Evolutionary conservation across 1,284 basidiomycete species (phyloP), one percentile per base, ranked within the genome.

Genomic region (Malassezia globosa): DNA sequence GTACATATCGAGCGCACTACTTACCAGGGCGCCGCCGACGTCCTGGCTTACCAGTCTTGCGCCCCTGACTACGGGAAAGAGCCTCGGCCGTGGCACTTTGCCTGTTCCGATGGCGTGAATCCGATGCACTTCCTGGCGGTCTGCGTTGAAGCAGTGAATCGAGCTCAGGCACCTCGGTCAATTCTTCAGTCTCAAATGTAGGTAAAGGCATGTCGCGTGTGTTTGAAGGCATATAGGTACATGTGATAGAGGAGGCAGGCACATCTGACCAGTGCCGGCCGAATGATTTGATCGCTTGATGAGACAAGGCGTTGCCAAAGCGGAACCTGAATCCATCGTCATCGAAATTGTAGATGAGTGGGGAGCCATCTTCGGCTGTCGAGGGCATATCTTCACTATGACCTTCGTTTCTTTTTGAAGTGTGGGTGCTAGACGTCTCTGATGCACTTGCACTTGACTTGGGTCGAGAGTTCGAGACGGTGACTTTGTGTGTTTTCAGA

Each of bases 401-500:
- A n/a, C 22, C 27, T 19, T 26, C 4, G 5, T 33, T 18, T 10
- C 26, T 29, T 11, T 21, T 21, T 3, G 11, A 23, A 8, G 7
- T 18, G 8, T 18, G 7, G 16, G 35, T 7, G 10, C 7, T 2
- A 16, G 6, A 19, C 18, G 13, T 23, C n/a, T n/a, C n/a, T n/a
- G n/a, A 10, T 23, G 37, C 19, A 21, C 10, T n/a, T 14, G 31
- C 27, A 4, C 41, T 41, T 22, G 46, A 29, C 29, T 14, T 41
- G 23, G 16, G 40, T 50, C n/a, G n/a, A 16, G 35, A 10, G 7
- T 23, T 36, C n/a, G 42, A 18, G 19, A 37, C 39, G 13, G 50
- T 52, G 7, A 52, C 50, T 36, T 52, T 52, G 43, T 47, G 50
- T 16, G 50, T 46, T 29, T 52, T 52, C 44, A 42, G 42, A 23